These are phyloP conservation scores for Spergularia azorica DNA, from an alignment of 179 eudicot species.

Conservation along the genomic window DNA sequence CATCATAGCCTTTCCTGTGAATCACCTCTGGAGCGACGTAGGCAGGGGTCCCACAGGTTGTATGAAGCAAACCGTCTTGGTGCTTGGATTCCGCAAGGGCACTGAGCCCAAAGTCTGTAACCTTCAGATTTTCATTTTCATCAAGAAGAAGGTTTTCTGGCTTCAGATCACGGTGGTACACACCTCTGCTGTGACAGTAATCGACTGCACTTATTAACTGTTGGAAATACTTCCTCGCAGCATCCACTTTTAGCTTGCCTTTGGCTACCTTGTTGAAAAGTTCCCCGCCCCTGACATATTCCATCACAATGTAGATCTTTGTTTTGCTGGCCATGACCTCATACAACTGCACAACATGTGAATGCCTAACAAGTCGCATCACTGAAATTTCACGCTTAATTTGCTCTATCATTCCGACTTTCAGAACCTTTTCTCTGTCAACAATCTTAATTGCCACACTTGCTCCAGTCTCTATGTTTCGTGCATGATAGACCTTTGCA, in stretches of 20 bases:
- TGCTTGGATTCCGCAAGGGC: constrained; percentile 52
- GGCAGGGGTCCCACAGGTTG: constrained; percentile 70
- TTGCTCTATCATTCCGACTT: constrained; percentile 59
- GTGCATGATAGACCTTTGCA: constrained; percentile 58
- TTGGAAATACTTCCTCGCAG: constrained; percentile 54
- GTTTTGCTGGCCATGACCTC: constrained; percentile 70
- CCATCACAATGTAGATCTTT: constrained; percentile 60
- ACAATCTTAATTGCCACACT: constrained; percentile 55
- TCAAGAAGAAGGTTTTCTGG: constrained; percentile 64
- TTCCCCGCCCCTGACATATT: constrained; percentile 62
- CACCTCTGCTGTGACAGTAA: constrained; percentile 69
- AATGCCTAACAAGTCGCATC: constrained; percentile 57
- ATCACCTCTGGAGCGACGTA: constrained; percentile 70
- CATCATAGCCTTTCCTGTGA: constrained; percentile 57
- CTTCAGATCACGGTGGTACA: constrained; percentile 63
- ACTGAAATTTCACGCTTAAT: constrained; percentile 65
- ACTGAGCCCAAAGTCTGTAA: constrained; percentile 63
- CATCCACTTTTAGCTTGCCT: constrained; percentile 54
- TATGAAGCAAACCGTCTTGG: constrained; percentile 67
- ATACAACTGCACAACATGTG: constrained; percentile 54
- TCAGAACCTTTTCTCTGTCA: constrained; percentile 56
- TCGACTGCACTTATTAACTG: constrained; percentile 63
- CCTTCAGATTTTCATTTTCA: constrained; percentile 53
- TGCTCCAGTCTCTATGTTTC: constrained; percentile 48
- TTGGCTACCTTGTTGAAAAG: constrained; percentile 57